Evolutionary conservation across 2,329 filamentous ascomycete genomes (phyloP).

Genomic region (Colletotrichum theobromicola): DNA sequence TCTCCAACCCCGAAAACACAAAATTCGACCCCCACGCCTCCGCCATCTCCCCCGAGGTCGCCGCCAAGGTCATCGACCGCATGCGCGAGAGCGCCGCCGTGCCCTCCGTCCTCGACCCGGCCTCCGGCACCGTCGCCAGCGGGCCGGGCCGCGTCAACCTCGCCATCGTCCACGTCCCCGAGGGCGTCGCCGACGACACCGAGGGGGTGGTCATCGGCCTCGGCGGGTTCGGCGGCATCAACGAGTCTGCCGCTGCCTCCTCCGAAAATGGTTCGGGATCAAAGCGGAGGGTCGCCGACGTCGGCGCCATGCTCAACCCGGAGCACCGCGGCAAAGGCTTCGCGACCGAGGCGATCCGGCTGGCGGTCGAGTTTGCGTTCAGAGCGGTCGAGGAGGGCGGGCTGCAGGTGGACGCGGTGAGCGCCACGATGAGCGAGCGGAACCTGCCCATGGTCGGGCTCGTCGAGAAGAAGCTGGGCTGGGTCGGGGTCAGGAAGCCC

Average conservation of each 20-base stretch:
- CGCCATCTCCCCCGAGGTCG: constrained; percentile 18
- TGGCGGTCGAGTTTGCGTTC: constrained; percentile 32
- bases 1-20: constrained; percentile 24
- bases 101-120: constrained; percentile 23
- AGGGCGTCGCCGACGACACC: background rate
- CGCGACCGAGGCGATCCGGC: constrained; percentile 28
- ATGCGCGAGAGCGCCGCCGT: constrained; percentile 29
- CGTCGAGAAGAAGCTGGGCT: constrained; percentile 27
- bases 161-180: constrained; percentile 21
- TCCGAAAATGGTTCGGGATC: background rate
- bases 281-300: constrained; percentile 28
- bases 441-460: constrained; percentile 29
- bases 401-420: constrained; percentile 31
- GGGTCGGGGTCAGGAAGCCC: constrained; percentile 21
- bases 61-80: constrained; percentile 22
- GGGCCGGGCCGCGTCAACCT: constrained; percentile 31
- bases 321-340: constrained; percentile 27
- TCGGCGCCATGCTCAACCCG: constrained; percentile 30
- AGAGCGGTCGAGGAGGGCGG: constrained; percentile 24
- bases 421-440: constrained; percentile 26
- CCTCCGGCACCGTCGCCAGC: constrained; percentile 15
- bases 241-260: constrained; percentile 25
- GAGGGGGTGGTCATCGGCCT: constrained; percentile 27
- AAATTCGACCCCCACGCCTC: constrained; percentile 20
- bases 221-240: constrained; percentile 33